Percentiles rank a stretch among this genome's conserved stretches.
Conservation (phyloP, 2,329 filamentous ascomycete genomes). For the Ceratocystis huliohia region DNA sequence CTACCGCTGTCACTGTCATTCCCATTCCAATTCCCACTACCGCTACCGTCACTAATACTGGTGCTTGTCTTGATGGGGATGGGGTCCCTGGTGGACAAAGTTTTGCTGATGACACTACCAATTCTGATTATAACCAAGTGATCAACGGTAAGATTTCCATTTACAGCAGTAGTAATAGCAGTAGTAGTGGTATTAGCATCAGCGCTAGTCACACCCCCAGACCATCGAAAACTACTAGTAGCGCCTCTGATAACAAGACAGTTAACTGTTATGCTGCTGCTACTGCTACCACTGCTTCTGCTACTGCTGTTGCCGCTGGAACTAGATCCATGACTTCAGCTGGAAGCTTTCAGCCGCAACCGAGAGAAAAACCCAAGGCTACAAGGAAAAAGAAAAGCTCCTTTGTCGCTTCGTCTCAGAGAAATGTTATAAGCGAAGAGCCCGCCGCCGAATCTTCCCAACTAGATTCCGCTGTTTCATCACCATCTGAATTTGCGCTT, state of each 20-base stretch:
- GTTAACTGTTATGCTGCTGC: background rate
- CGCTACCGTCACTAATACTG: background rate
- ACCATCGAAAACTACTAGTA: background rate
- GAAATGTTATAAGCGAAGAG: conserved; percentile 19
- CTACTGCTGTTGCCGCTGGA: background rate
- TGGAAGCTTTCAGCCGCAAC: conserved; percentile 2
- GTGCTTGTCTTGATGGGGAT: background rate
- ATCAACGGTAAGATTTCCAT: background rate
- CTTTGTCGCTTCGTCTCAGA: conserved; percentile 10
- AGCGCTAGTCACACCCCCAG: conserved; percentile 5
- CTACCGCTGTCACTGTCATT: background rate
- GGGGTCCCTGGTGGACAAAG: background rate
- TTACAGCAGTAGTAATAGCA: background rate
- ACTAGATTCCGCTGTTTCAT: conserved; percentile 12
- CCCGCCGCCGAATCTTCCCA: conserved; percentile 6
- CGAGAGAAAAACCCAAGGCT: conserved; percentile 4
- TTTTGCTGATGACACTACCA: background rate
- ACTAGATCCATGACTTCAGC: conserved; percentile 3
- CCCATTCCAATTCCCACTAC: background rate
- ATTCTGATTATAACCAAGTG: background rate
- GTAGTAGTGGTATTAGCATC: background rate
- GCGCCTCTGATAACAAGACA: background rate
- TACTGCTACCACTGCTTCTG: background rate
- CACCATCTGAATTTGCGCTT: conserved; percentile 6
- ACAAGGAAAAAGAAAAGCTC: background rate